phyloP scores from a whole-genome alignment of 2,329 filamentous ascomycete genomes.

The Arthrobotrys sphaeroides region DNA sequence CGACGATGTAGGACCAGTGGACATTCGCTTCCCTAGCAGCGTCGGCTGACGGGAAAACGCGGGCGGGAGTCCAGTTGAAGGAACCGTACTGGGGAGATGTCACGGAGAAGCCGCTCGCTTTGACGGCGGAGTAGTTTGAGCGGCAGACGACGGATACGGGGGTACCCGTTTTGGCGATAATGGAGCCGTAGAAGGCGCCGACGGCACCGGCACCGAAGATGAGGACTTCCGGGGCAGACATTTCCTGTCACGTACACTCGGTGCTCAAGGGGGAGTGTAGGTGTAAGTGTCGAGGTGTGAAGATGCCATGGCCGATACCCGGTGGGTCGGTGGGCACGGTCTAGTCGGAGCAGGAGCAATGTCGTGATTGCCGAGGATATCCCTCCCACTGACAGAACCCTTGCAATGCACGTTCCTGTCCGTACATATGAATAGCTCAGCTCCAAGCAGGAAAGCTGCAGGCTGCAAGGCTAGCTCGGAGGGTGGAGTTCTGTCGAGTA shows the following conservation, averaged over 20 bases:
- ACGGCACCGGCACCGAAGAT: constrained; percentile 54
- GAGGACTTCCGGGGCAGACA: constrained; percentile 22
- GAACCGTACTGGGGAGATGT: constrained; percentile 74
- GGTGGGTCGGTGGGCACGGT: neutral
- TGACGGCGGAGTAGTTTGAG: constrained; percentile 75
- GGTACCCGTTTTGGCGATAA: constrained; percentile 61
- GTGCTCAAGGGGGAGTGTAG: neutral
- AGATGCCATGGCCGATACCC: constrained; percentile 8
- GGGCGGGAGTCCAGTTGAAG: constrained; percentile 71
- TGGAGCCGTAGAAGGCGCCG: constrained; percentile 56
- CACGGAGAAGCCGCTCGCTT: constrained; percentile 70
- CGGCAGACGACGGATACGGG: constrained; percentile 76
- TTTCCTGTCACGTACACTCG: neutral
- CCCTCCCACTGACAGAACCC: neutral
- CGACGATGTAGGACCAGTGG: constrained; percentile 73
- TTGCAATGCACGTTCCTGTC: neutral
- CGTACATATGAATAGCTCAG: neutral
- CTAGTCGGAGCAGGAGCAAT: neutral
- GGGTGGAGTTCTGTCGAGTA: too few relatives aligned
- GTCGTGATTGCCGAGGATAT: constrained; percentile 15
- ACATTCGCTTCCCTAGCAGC: constrained; percentile 65
- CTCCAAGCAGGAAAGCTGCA: too few relatives aligned
- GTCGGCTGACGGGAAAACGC: constrained; percentile 70
- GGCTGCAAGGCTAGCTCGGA: too few relatives aligned
- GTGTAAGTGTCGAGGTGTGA: neutral